phyloP scores from a whole-genome alignment of 495 filamentous ascomycete genomes.

The Neurospora terricola region DNA sequence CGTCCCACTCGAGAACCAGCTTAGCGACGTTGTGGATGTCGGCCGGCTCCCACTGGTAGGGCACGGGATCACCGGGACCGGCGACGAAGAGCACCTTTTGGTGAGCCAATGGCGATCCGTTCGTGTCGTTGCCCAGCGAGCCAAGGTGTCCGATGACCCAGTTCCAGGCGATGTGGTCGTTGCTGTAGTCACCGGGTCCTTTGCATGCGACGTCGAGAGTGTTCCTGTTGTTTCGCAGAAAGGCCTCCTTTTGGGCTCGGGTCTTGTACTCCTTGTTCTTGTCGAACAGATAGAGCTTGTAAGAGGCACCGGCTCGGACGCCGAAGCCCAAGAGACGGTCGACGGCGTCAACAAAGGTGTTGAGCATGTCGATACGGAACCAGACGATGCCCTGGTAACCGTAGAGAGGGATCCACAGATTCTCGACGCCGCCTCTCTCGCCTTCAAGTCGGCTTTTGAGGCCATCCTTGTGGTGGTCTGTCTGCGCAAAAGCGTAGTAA shows the following conservation, averaged over 20 bases:
- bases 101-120: not conserved
- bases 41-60: slow-evolving; percentile 11
- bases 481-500: not conserved
- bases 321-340: slow-evolving; percentile 19
- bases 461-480: not conserved
- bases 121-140: not conserved
- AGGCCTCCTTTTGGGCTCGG: not conserved
- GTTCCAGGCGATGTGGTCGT: slow-evolving; percentile 4
- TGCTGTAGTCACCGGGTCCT: slow-evolving; percentile 11
- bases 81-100: slow-evolving; percentile 11
- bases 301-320: slow-evolving; percentile 11
- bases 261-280: slow-evolving; percentile 3
- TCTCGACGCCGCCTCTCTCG: not conserved
- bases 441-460: not conserved
- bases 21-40: slow-evolving; percentile 3
- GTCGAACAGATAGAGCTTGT: slow-evolving; percentile 16
- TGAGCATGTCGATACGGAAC: slow-evolving; percentile 8
- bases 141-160: slow-evolving; percentile 3
- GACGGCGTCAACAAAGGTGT: slow-evolving; percentile 23
- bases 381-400: slow-evolving; percentile 21
- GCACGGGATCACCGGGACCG: slow-evolving; percentile 8
- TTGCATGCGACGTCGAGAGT: not conserved
- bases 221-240: not conserved
- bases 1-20: slow-evolving; percentile 11
- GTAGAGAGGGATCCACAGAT: slow-evolving; percentile 10